Evolutionary conservation across 1,284 basidiomycete species (phyloP).

Genomic region (Polyporus tsugae): DNA sequence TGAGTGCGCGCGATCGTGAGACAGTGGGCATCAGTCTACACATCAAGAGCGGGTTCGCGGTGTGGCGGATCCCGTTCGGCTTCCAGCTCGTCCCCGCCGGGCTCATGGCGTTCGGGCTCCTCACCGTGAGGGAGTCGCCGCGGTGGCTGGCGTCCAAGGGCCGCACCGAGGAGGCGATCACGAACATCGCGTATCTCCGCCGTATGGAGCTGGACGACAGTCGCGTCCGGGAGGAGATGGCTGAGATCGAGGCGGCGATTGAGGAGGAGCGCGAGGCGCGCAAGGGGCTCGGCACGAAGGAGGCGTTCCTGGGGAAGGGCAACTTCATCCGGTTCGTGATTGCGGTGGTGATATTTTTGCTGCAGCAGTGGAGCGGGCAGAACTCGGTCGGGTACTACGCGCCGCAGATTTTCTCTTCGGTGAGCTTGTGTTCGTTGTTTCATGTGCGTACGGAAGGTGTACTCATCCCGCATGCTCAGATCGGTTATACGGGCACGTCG

Average conservation of each 20-base stretch:
- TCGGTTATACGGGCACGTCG: slow-evolving; percentile 68
- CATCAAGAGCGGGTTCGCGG: slow-evolving; percentile 51
- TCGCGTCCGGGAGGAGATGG: slow-evolving; percentile 60
- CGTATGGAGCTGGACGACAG: slow-evolving; percentile 55
- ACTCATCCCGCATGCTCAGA: slow-evolving; percentile 44
- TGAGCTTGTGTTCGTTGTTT: slow-evolving; percentile 40
- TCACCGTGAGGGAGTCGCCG: slow-evolving; percentile 67
- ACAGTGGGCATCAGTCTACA: slow-evolving; percentile 70
- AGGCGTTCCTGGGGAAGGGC: slow-evolving; percentile 79
- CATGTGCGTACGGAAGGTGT: background rate
- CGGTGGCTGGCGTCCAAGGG: slow-evolving; percentile 46
- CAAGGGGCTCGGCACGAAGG: slow-evolving; percentile 59
- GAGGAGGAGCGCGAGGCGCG: slow-evolving; percentile 68
- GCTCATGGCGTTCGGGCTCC: slow-evolving; percentile 76
- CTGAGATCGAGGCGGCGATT: slow-evolving; percentile 72
- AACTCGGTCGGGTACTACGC: slow-evolving; percentile 80
- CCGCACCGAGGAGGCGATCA: slow-evolving; percentile 43
- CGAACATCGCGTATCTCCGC: slow-evolving; percentile 64
- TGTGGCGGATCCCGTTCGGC: slow-evolving; percentile 82
- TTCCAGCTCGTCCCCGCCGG: slow-evolving; percentile 82
- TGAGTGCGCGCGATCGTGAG: background rate
- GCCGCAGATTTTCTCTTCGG: slow-evolving; percentile 75
- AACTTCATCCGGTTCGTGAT: slow-evolving; percentile 78
- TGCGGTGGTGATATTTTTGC: slow-evolving; percentile 64
- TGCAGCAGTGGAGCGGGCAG: slow-evolving; percentile 75